Conservation (phyloP, 495 filamentous ascomycete species). For the Trichoderma virens region DNA sequence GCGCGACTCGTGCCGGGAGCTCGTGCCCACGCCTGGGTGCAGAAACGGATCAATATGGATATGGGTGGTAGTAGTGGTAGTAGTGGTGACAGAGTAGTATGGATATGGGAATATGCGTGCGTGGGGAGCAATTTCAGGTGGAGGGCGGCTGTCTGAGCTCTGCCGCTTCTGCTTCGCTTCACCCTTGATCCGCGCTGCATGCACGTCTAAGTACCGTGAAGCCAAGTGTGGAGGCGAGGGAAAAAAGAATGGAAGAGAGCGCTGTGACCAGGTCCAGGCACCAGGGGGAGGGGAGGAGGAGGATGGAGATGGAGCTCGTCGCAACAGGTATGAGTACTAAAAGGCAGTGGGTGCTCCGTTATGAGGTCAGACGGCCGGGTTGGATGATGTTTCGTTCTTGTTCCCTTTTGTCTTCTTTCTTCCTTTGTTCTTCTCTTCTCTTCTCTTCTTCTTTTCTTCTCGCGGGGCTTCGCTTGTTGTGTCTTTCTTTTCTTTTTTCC, state of each 20-base stretch:
- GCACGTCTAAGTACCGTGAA: slow-evolving; percentile 7
- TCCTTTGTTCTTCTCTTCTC: background rate
- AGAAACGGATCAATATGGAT: background rate
- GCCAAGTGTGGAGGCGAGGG: slow-evolving; percentile 1
- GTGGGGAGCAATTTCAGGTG: background rate
- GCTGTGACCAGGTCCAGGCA: slow-evolving; percentile 7
- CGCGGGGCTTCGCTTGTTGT: background rate
- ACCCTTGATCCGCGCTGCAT: slow-evolving; percentile 7
- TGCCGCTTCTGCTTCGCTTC: slow-evolving; percentile 1
- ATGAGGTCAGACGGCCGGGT: background rate
- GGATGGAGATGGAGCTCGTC: background rate
- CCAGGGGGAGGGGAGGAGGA: background rate
- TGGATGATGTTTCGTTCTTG: background rate
- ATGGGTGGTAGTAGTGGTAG: no score
- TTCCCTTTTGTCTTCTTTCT: background rate
- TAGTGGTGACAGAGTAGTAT: background rate
- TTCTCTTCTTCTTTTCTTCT: background rate
- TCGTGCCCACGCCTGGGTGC: background rate
- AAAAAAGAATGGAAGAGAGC: background rate
- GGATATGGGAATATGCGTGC: no score
- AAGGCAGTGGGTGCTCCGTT: background rate
- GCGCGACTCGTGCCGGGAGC: background rate
- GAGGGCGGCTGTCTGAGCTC: slow-evolving; percentile 4
- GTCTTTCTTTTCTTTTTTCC: no score
- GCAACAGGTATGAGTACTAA: background rate